Evolutionary conservation across 1,284 basidiomycete species (phyloP).

Genomic region (Golubevia pallescens): DNA sequence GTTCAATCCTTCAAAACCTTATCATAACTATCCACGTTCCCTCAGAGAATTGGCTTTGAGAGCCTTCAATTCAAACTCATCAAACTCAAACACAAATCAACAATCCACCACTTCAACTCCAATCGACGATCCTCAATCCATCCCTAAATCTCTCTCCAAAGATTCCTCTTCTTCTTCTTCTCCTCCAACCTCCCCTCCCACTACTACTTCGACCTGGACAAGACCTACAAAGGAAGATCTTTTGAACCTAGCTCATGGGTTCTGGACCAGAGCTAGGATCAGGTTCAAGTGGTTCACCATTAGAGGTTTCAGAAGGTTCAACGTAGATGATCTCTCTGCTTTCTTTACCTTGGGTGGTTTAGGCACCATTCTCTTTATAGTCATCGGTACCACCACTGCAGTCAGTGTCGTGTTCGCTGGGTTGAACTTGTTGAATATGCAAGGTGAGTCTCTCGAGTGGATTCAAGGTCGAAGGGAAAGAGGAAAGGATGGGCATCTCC

Average conservation of each 20-base stretch:
- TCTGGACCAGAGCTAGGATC: constrained; percentile 87
- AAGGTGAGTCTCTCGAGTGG: constrained; percentile 69
- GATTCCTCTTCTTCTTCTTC: neutral
- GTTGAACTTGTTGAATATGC: constrained; percentile 85
- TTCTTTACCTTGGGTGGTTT: constrained; percentile 82
- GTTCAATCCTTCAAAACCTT: constrained; percentile 4
- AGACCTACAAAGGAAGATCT: constrained; percentile 71
- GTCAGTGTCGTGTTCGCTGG: constrained; percentile 90
- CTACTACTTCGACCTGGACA: constrained; percentile 12
- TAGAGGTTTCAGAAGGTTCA: constrained; percentile 90
- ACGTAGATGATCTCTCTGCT: constrained; percentile 94
- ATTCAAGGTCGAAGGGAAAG: too few relatives aligned
- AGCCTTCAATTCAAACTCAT: constrained; percentile 16
- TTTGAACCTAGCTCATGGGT: constrained; percentile 80
- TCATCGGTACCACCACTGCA: constrained; percentile 97
- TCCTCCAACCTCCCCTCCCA: constrained; percentile 6
- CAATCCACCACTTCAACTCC: constrained; percentile 1
- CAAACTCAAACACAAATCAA: constrained; percentile 10
- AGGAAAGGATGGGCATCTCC: too few relatives aligned
- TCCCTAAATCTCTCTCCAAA: neutral
- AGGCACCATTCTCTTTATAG: constrained; percentile 90
- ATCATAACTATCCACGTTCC: constrained; percentile 52
- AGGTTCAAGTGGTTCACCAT: constrained; percentile 99
- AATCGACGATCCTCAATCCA: constrained; percentile 8
- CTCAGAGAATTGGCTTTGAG: constrained; percentile 44